Percentiles rank a stretch among this genome's conserved stretches.
These are phyloP conservation scores for Darksidea phi DNA, from an alignment of 495 filamentous ascomycete species.

Conservation along the genomic window DNA sequence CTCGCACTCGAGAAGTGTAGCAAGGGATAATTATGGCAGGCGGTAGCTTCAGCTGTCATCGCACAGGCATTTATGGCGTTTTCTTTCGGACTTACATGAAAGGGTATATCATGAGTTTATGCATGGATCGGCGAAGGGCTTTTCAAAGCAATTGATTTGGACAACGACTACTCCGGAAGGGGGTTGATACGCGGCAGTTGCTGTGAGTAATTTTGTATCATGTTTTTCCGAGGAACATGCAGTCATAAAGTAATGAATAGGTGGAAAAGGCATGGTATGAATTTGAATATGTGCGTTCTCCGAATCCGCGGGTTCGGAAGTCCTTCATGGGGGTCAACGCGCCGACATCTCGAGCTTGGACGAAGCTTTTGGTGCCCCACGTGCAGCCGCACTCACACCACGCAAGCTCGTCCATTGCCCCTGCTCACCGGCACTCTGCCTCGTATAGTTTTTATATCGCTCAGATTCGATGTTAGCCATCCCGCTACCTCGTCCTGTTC, in stretches of 20 bases:
- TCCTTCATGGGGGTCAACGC: not conserved
- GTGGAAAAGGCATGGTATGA: not conserved
- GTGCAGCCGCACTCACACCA: not conserved
- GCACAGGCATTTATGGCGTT: not conserved
- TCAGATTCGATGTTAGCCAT: too few relatives aligned
- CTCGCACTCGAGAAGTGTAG: not conserved
- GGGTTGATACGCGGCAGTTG: too few relatives aligned
- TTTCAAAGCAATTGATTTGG: too few relatives aligned
- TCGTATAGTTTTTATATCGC: too few relatives aligned
- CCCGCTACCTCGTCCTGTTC: not conserved
- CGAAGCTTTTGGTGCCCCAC: not conserved
- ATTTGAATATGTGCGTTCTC: not conserved
- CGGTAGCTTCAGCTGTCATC: not conserved
- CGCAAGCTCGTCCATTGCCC: too few relatives aligned
- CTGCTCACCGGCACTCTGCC: too few relatives aligned
- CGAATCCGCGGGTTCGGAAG: not conserved
- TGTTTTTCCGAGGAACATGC: not conserved
- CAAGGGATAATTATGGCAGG: not conserved
- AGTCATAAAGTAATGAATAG: not conserved
- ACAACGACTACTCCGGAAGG: too few relatives aligned
- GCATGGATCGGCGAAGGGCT: too few relatives aligned
- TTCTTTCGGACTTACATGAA: not conserved
- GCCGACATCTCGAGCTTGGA: not conserved
- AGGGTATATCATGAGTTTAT: too few relatives aligned
- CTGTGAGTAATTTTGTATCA: too few relatives aligned